phyloP scores from a whole-genome alignment of 2,329 filamentous ascomycete species.

The Ceratocystis smalleyi region DNA sequence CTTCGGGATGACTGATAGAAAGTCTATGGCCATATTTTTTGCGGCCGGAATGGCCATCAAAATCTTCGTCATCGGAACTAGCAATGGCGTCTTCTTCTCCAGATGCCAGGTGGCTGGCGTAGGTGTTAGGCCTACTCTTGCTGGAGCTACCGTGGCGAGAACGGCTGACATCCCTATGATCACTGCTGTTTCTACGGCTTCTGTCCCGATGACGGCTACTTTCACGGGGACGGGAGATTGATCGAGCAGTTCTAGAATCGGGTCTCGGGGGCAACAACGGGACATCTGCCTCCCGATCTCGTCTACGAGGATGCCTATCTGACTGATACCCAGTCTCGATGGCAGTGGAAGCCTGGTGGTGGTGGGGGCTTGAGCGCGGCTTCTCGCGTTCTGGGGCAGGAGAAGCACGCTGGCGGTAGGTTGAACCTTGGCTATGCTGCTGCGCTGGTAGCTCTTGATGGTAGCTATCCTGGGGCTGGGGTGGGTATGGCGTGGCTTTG shows the following conservation, averaged over 20 bases:
- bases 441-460: not conserved
- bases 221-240: slow-evolving; percentile 1
- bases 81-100: slow-evolving; percentile 11
- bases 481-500: slow-evolving; percentile 2
- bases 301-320: slow-evolving; percentile 30
- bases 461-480: not conserved
- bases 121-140: not conserved
- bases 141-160: slow-evolving; percentile 10
- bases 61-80: slow-evolving; percentile 10
- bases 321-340: slow-evolving; percentile 26
- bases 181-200: not conserved
- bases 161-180: not conserved
- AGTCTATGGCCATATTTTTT: not conserved
- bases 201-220: slow-evolving; percentile 1
- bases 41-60: not conserved
- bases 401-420: slow-evolving; percentile 2
- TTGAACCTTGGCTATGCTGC: not conserved
- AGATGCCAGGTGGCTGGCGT: not conserved
- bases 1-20: not conserved
- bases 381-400: slow-evolving; percentile 6
- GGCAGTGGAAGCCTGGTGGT: not conserved
- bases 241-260: slow-evolving; percentile 13
- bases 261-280: slow-evolving; percentile 17
- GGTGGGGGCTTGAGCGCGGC: not conserved
- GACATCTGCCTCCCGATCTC: not conserved